A percentile compares a stretch with the other conserved stretches of the same genome.
Conservation (phyloP, 1,139 yeast species). For the Ogataea hybrid region DNA sequence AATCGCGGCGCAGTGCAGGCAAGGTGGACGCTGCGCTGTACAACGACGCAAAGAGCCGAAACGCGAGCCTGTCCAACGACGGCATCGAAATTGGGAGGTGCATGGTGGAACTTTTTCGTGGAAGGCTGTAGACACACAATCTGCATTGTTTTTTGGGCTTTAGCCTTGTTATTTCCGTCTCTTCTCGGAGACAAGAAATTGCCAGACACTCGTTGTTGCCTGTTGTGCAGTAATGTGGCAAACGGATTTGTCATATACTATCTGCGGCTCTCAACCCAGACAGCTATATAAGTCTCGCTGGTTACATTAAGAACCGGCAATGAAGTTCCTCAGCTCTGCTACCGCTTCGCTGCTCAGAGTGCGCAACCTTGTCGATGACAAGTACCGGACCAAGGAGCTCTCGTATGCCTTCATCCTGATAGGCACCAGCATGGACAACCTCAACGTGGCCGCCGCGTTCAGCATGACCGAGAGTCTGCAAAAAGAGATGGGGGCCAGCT, state of each 20-base stretch:
- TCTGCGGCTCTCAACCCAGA: neutral
- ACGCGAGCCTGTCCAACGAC: constrained; percentile 17
- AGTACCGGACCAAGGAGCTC: constrained; percentile 11
- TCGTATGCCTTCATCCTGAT: constrained; percentile 17
- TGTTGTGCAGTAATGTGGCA: neutral
- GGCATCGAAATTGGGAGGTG: constrained; percentile 16
- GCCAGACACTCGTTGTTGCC: too few relatives aligned
- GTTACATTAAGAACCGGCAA: neutral
- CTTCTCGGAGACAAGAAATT: neutral
- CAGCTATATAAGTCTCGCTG: neutral
- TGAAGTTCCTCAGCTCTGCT: neutral
- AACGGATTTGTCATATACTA: neutral
- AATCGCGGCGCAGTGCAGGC: constrained; percentile 23
- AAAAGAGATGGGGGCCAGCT: constrained; percentile 24
- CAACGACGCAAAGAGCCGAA: constrained; percentile 27
- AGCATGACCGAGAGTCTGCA: constrained; percentile 28
- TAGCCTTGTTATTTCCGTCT: neutral
- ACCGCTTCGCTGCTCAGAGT: neutral
- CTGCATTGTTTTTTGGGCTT: too few relatives aligned
- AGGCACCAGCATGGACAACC: constrained; percentile 28
- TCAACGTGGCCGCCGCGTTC: constrained; percentile 33
- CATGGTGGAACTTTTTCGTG: constrained; percentile 4
- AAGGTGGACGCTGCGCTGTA: constrained; percentile 16
- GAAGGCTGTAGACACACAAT: neutral
- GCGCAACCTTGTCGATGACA: constrained; percentile 1